phyloP scores from a whole-genome alignment of 1,284 basidiomycete species.

The Exobasidium cylindrosporum region DNA sequence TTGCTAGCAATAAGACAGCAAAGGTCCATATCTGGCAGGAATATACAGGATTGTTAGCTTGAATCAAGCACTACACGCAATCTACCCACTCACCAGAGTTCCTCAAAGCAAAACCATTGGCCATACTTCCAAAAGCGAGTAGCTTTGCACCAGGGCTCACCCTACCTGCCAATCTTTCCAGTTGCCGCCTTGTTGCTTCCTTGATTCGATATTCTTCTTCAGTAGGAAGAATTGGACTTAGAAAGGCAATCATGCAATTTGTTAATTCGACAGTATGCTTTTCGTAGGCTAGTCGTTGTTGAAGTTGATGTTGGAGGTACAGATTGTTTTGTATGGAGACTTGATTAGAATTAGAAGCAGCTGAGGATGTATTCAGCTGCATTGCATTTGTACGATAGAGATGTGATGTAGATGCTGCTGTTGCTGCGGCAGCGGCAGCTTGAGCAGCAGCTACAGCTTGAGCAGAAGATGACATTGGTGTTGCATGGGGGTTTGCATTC shows the following conservation, averaged over 20 bases:
- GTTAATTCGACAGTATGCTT: slow-evolving; percentile 49
- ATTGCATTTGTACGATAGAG: background rate
- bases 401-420: background rate
- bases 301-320: slow-evolving; percentile 6
- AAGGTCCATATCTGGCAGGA: slow-evolving; percentile 98
- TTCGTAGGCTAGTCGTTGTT: slow-evolving; percentile 26
- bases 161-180: slow-evolving; percentile 88
- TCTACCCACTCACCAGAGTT: slow-evolving; percentile 72
- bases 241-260: slow-evolving; percentile 49
- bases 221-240: slow-evolving; percentile 51
- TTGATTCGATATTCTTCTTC: slow-evolving; percentile 61
- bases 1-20: slow-evolving; percentile 73
- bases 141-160: slow-evolving; percentile 88
- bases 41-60: too few species aligned
- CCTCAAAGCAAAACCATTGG: slow-evolving; percentile 85
- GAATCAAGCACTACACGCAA: too few species aligned
- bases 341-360: background rate
- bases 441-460: background rate
- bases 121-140: slow-evolving; percentile 84
- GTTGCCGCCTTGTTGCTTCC: slow-evolving; percentile 89
- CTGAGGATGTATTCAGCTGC: background rate
- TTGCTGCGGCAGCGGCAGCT: background rate
- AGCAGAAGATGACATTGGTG: background rate
- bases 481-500: too few species aligned
- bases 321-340: background rate